Conservation (phyloP, 352 stramenopile genomes). For the Bremia lactucae region DNA sequence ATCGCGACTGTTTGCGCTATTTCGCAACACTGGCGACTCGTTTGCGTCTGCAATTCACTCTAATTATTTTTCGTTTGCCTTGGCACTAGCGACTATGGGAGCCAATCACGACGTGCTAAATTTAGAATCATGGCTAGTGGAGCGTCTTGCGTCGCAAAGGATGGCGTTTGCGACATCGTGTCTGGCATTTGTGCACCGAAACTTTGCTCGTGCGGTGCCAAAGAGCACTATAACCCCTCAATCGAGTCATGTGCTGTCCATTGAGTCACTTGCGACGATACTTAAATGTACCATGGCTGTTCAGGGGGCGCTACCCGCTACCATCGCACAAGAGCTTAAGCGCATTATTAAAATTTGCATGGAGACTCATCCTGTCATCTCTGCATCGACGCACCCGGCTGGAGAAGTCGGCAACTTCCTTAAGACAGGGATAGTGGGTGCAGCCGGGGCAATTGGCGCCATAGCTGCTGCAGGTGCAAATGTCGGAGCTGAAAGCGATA, state of each 20-base stretch:
- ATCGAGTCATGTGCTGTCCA: constrained; percentile 68
- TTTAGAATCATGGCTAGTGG: constrained; percentile 74
- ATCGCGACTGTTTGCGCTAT: constrained; percentile 70
- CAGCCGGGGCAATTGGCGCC: constrained; percentile 6
- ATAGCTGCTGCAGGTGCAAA: constrained; percentile 4
- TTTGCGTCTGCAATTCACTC: constrained; percentile 77
- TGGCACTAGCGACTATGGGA: constrained; percentile 71
- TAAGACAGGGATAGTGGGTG: constrained; percentile 2
- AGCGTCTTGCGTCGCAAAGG: constrained; percentile 64
- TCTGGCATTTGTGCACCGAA: constrained; percentile 76
- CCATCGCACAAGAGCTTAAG: constrained; percentile 71
- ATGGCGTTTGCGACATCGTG: constrained; percentile 80
- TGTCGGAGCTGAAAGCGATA: constrained; percentile 11
- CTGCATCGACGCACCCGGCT: constrained; percentile 38
- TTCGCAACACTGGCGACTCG: constrained; percentile 74
- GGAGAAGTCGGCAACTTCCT: constrained; percentile 24
- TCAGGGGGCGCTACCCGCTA: constrained; percentile 52
- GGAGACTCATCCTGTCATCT: constrained; percentile 76
- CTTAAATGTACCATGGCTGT: constrained; percentile 77
- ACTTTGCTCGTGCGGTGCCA: constrained; percentile 70
- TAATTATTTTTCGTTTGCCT: constrained; percentile 84
- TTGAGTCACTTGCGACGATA: constrained; percentile 76
- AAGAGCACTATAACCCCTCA: constrained; percentile 75
- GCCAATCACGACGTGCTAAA: constrained; percentile 81
- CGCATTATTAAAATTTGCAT: constrained; percentile 74